Base-by-base conservation (phyloP, 2,329 filamentous ascomycete genomes). In the Trichoderma citrinoviride region DNA sequence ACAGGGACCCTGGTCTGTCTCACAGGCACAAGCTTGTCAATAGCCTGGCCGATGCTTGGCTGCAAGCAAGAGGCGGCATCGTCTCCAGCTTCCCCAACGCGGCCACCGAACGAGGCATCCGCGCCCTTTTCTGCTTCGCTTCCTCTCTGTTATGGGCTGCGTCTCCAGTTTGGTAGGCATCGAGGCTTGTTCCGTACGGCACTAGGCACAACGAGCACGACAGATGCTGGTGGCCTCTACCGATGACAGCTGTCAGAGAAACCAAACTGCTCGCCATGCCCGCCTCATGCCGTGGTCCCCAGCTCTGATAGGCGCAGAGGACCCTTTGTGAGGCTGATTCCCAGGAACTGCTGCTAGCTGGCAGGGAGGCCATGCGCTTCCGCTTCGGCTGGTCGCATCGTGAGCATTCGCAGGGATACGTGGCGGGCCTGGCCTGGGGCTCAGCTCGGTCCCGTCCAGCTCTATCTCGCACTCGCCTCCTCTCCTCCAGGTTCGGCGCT, bases 281-380 rank as follows among this genome's bases (percentile, higher is more conserved):
- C 57, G 46, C 71, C 72, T 73, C 71, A 74, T 74, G 71, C 54
- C 69, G 69, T 67, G 67, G 64, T 64, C 67, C 27, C 64, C 60
- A 44, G 41, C 56, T 68, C 62, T 71, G 70, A 74, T 74, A 74
- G 72, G 72, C 70, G 70, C 68, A 67, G 69, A 55, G n/a, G 54
- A 50, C 60, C 21, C n/a, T 61, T 55, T 44, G 23, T 41, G 47
- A 27, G 19, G n/a, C 58, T 12, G 10, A 54, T 2, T 25, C 33
- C 50, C 41, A 17, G 15, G 21, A 61, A 54, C 25, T 41, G n/a
- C 1, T 55, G 46, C 44, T 64, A 44, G 57, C 10, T 44, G 57
- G 3, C 47, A 52, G 37, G 47, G 57, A 61, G 23, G 57, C 49
- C 62, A 56, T 56, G 63, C 55, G 10, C 21, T 49, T 49, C 7